Evolutionary conservation across 2,329 filamentous ascomycete genomes (phyloP).

Genomic region (Dothistroma pini): DNA sequence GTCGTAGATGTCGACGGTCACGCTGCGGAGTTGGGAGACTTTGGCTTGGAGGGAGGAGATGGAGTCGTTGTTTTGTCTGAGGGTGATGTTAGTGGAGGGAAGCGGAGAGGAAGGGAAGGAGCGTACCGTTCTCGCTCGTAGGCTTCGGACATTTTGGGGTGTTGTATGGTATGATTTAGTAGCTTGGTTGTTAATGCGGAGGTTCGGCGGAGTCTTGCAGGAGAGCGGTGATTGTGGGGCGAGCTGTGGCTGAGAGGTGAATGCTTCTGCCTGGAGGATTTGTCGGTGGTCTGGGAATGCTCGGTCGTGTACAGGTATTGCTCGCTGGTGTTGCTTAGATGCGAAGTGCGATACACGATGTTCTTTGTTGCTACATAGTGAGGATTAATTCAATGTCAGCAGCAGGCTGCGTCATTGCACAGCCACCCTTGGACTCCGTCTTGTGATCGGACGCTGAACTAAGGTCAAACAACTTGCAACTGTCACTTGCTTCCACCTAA

Average conservation of each 20-base stretch:
- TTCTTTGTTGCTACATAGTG: background rate
- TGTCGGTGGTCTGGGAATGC: background rate
- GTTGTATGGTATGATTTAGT: background rate
- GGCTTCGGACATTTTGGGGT: slow-evolving; percentile 51
- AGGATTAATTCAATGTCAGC: background rate
- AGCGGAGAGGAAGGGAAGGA: slow-evolving; percentile 3
- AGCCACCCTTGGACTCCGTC: background rate
- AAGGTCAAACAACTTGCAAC: background rate
- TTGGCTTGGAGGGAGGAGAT: slow-evolving; percentile 88
- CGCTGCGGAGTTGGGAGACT: slow-evolving; percentile 84
- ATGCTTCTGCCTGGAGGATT: slow-evolving; percentile 6
- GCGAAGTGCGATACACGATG: background rate
- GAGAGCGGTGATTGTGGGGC: background rate
- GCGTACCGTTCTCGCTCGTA: slow-evolving; percentile 58
- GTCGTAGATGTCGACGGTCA: slow-evolving; percentile 98
- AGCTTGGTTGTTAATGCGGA: background rate
- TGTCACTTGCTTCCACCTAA: background rate
- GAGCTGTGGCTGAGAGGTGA: background rate
- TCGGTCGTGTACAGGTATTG: background rate
- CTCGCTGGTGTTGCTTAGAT: background rate
- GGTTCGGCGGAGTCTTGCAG: slow-evolving; percentile 6
- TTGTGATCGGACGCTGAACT: background rate
- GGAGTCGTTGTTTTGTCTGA: slow-evolving; percentile 86
- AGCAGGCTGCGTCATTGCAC: background rate
- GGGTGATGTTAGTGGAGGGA: background rate